phyloP scores from a whole-genome alignment of 805 yeast genomes.

The Isabelozyma heimii region DNA sequence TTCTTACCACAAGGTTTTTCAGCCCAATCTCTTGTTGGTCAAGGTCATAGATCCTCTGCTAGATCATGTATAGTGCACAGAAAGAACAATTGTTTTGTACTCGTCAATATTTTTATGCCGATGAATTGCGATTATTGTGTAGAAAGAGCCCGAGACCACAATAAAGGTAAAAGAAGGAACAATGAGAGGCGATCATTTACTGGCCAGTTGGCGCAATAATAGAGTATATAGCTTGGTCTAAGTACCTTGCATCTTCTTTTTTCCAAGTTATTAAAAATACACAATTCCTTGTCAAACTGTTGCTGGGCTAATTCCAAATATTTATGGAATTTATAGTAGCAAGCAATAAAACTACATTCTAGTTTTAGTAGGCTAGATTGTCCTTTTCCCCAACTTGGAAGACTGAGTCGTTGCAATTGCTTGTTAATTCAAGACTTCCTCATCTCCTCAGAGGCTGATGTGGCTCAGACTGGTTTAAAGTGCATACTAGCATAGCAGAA shows the following conservation, averaged over 20 bases:
- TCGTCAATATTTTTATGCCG: constrained; percentile 13
- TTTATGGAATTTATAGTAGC: constrained; percentile 18
- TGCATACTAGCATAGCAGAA: too few relatives aligned
- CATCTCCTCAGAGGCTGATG: too few relatives aligned
- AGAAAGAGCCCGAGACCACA: constrained; percentile 40
- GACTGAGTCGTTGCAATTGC: constrained; percentile 31
- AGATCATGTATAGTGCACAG: constrained; percentile 44
- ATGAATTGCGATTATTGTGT: constrained; percentile 29
- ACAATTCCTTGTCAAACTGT: constrained; percentile 33
- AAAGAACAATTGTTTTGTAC: constrained; percentile 29
- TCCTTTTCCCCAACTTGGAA: constrained; percentile 45
- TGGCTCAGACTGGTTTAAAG: too few relatives aligned
- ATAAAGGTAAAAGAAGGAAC: constrained; percentile 33
- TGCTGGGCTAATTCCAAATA: constrained; percentile 27
- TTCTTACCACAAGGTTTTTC: constrained; percentile 40
- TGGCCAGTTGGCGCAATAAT: too few relatives aligned
- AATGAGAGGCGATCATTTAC: constrained; percentile 29
- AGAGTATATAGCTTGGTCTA: constrained; percentile 19
- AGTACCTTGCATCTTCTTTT: constrained; percentile 26
- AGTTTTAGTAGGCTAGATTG: too few relatives aligned
- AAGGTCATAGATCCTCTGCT: constrained; percentile 39
- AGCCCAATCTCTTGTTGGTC: constrained; percentile 39
- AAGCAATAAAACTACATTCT: constrained; percentile 30
- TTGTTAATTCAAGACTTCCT: constrained; percentile 29
- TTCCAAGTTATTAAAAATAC: constrained; percentile 23